Evolutionary conservation across 345 rosid genomes (phyloP), one percentile per base, ranked within the genome.

Genomic region (Reutealis trisperma): DNA sequence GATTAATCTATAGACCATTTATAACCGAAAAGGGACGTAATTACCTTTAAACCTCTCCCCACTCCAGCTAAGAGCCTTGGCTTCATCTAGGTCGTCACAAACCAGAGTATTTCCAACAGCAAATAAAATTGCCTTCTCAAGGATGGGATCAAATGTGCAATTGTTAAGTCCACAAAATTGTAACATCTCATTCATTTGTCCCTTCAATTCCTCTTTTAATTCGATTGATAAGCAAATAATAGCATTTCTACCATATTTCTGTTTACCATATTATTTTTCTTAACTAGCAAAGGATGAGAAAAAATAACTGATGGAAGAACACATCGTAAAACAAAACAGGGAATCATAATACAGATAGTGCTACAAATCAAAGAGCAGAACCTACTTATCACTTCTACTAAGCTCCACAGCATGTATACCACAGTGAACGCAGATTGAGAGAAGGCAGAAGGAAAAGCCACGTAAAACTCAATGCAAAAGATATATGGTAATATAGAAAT

Each of bases 81-180:
- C 99, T 88, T 96, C 97, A 59, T 96, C 98, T 76, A 96, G 98
- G 70, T 91, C 92, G 73, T 96, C 99, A 78, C 99, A 96, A 60
- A 93, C 98, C 74, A 96, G 85, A 78, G 99, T 91, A 84, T 93
- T 96, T 63, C 98, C 99, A 85, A 92, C 99, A 82, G 99, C 91
- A 91, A 85, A 95, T 69, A 95, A 91, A 75, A 93, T 84, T 57
- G 99, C 99, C 75, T 89, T 93, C 89, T 96, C 98, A 85, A 96
- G 78, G 61, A 84, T 89, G 61, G 96, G 91, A 85, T 95, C 96
- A 79, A 93, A 92, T 68, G 97, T 95, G 74, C 14, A 74, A 52
- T 83, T 71, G 98, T 92, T 90, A 93, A 95, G 96, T 75, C 42
- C 73, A 82, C 85, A 85, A 79, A 51, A 52, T 54, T 21, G 54